Evolutionary conservation across 2,329 filamentous ascomycete genomes (phyloP), one percentile per base, ranked within the genome.

Genomic region (Ophiobolus disseminans): DNA sequence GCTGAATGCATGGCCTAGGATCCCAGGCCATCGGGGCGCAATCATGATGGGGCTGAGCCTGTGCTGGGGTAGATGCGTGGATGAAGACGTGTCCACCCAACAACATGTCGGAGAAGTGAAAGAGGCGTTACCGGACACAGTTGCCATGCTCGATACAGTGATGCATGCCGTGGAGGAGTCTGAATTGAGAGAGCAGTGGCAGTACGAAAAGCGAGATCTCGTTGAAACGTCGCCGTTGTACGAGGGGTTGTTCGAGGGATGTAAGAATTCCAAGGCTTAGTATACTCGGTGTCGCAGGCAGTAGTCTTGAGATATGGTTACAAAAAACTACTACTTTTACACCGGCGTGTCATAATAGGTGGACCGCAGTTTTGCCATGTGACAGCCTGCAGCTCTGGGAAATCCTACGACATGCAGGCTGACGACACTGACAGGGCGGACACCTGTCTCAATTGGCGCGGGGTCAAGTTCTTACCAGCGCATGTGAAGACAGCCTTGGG

Each of bases 1-100:
- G 9, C 58, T 80, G 10, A 86, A 81, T 50, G 84, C 83, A 49
- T 91, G 90, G 86, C 87, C 89, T 9, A 79, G 90, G 4, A 75
- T 95, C 4, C 72, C 76, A 40, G 73, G 75, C 22, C 86, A 89
- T 75, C 76, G 83, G 21, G 83, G 81, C 3, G 84, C 88, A 50
- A 74, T 93, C 5, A 68, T 91, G 36, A 82, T 82, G 57, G 84
- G 82, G 0, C 55, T 90, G 1, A 63, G 65, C 30, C 44, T 75
- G 4, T 66, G 72, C 22, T 78, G 76, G 74, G 28, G 41, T 11
- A 50, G 50, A 16, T 56, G 63, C 41, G 53, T 60, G 26, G 56
- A 63, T 45, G 57, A 43, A 31, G 55, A 45, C 44, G 47, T 62
- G 20, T 65, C 63, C 13, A 49, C 45, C 5, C 57, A 48, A 6